Evolutionary conservation across 2,329 filamentous ascomycete species (phyloP).

Genomic region (Trichoderma pleuroti): DNA sequence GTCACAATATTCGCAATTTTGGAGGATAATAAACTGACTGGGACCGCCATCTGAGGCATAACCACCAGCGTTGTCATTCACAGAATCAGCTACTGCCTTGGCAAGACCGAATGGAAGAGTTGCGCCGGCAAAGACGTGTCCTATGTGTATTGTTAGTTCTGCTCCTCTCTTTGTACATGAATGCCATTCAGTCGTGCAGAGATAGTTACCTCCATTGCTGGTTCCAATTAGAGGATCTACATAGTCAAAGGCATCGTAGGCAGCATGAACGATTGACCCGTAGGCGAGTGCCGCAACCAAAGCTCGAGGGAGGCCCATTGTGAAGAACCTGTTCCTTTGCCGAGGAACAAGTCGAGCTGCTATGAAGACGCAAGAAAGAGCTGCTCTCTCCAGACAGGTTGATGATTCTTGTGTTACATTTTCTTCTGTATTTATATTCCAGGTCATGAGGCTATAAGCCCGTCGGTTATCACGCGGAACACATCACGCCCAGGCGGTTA

Average conservation of each 20-base stretch:
- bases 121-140: constrained; percentile 31
- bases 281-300: not conserved
- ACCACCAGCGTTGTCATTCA: constrained; percentile 28
- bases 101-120: constrained; percentile 31
- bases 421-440: not conserved
- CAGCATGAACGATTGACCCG: not conserved
- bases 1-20: not conserved
- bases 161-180: fast-evolving
- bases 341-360: not conserved
- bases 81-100: constrained; percentile 29
- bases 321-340: not conserved
- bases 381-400: too few relatives aligned
- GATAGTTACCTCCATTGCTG: constrained; percentile 24
- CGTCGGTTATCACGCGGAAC: not conserved
- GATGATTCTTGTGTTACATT: not conserved
- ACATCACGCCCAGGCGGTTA: not conserved
- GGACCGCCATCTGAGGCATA: constrained; percentile 27
- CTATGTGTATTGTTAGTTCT: constrained; percentile 14
- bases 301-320: constrained; percentile 1
- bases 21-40: constrained; percentile 18
- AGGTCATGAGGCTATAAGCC: not conserved
- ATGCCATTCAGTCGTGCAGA: not conserved
- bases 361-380: not conserved
- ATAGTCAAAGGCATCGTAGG: constrained; percentile 24
- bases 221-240: constrained; percentile 30